phyloP scores from a whole-genome alignment of 305 asterid species.

The Rubia occidens region DNA sequence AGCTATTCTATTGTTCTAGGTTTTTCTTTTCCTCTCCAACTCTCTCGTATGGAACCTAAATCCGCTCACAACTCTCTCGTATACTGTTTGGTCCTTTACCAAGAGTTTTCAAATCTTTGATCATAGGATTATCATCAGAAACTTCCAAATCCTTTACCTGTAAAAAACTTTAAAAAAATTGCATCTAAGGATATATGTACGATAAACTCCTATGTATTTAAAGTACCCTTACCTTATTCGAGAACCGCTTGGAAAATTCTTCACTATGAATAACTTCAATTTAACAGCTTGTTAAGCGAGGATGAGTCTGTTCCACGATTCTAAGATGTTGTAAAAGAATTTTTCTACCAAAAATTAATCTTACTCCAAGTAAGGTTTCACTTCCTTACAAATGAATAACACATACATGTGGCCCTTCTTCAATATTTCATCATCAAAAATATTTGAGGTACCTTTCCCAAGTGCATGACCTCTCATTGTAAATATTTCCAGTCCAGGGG shows the following conservation, averaged over 20 bases:
- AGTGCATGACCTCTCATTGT: not conserved
- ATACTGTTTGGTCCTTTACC: not conserved
- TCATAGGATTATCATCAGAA: no score
- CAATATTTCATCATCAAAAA: not conserved
- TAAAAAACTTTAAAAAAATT: no score
- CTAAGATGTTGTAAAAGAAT: not conserved
- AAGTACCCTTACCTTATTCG: constrained; percentile 10
- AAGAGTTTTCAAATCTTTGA: no score
- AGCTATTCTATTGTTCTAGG: not conserved
- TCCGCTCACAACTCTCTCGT: not conserved
- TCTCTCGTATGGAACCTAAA: not conserved
- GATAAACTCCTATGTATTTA: no score
- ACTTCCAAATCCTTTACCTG: no score
- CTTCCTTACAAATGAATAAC: not conserved
- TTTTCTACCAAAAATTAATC: not conserved
- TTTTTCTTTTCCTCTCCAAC: not conserved
- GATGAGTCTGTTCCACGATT: not conserved
- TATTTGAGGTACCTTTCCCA: not conserved
- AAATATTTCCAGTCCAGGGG: not conserved
- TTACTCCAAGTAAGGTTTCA: not conserved
- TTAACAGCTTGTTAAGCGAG: not conserved
- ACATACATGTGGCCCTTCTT: not conserved
- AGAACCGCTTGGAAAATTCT: constrained; percentile 14
- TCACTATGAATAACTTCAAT: constrained; percentile 16
- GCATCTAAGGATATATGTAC: not conserved